Conservation (phyloP, 257 asterid species). For the Galeopsis tetrahit region DNA sequence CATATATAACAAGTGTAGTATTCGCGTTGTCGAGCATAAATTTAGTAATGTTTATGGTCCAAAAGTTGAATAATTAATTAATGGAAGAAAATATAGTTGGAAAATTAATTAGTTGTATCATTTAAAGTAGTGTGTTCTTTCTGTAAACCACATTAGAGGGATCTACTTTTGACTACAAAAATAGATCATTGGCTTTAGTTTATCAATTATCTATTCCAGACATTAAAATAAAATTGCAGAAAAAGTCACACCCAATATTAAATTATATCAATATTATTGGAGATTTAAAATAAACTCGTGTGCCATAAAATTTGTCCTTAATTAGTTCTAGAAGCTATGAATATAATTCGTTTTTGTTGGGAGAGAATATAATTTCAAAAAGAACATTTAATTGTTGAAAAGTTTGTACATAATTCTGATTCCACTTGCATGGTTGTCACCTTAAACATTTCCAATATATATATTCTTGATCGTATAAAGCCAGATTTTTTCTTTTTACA, state of each 20-base stretch:
- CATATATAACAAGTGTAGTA: not conserved
- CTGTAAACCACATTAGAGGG: constrained; percentile 43
- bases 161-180: constrained; percentile 48
- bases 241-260: constrained; percentile 8
- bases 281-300: not conserved
- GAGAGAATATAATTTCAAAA: constrained; percentile 44
- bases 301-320: no score
- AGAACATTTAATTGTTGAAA: constrained; percentile 27
- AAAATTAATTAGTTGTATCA: not conserved
- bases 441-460: constrained; percentile 31
- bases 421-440: constrained; percentile 48
- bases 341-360: constrained; percentile 38
- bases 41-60: not conserved
- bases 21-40: not conserved
- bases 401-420: constrained; percentile 37
- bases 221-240: not conserved
- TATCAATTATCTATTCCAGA: constrained; percentile 6
- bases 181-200: constrained; percentile 7
- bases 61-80: constrained; percentile 18
- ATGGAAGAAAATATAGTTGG: not conserved
- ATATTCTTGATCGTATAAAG: constrained; percentile 17
- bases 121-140: constrained; percentile 30
- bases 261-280: constrained; percentile 8
- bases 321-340: constrained; percentile 36
- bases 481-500: constrained; percentile 8